Conservation (phyloP, 108 stramenopile genomes). For the Pseudonitzschia multistriata region DNA sequence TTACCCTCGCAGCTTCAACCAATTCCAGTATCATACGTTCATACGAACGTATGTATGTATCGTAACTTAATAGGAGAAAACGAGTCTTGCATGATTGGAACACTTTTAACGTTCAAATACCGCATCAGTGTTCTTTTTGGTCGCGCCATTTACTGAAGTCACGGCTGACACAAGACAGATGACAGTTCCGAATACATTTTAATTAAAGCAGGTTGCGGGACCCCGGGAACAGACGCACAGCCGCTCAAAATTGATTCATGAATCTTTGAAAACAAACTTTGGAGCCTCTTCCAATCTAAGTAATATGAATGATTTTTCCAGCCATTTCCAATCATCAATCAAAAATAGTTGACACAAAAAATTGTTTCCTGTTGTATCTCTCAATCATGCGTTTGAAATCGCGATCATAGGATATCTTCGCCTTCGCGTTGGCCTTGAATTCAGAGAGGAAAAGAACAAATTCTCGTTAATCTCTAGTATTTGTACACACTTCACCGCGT, state of each 20-base stretch:
- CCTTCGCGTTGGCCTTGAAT: neutral
- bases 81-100: neutral
- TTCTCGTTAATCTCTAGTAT: neutral
- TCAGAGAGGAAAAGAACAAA: conserved; percentile 4
- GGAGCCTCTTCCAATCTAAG: neutral
- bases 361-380: neutral
- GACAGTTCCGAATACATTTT: neutral
- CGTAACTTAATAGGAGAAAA: neutral
- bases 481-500: neutral
- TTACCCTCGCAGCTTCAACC: neutral
- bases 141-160: neutral
- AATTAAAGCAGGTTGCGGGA: neutral
- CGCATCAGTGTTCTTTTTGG: neutral
- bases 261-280: neutral
- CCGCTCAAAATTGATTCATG: too few species aligned
- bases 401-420: neutral
- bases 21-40: neutral
- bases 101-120: neutral
- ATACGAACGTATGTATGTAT: neutral
- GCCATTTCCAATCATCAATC: too few species aligned
- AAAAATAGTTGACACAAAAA: neutral
- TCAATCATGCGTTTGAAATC: neutral
- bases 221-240: too few species aligned
- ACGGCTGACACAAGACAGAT: neutral
- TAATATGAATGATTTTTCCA: neutral